Base-by-base conservation (phyloP, 2,329 filamentous ascomycete genomes). In the Calonectria honghensis region DNA sequence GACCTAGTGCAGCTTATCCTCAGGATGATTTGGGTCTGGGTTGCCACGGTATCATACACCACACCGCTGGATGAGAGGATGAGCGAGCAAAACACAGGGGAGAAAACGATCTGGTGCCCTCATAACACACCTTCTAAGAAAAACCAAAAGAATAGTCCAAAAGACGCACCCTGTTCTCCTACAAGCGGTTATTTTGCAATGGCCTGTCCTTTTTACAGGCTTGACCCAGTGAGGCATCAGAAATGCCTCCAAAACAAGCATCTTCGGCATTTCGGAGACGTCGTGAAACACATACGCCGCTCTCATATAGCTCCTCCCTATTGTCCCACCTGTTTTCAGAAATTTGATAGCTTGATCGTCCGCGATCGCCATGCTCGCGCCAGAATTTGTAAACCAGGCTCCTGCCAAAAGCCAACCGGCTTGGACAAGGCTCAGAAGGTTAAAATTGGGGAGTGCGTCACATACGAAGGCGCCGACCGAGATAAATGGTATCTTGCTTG, bases 401-500 rank as follows among this genome's bases (percentile, higher is more conserved):
- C 54, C 7, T 39, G n/a, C 4, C 20, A 4, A 35, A 59, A 27
- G 11, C 54, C 54, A 3, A 1, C 6, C 4, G 54, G 54, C n/a
- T 16, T 59, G 32, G 27, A n/a, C 11, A 59, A 3, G 3, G 54
- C 54, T 27, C 54, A 59, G 32, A 37, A 24, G 20, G 29, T 27
- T 11, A 27, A 39, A 14, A 13, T 59, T 16, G 54, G 39, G 4
- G 5, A 59, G 5, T 59, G 20, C 6, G 5, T 10, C 11, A 27
- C 11, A 2, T n/a, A 27, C 7, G 5, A 4, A 5, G 32, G 7
- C 11, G 39, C 20, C 14, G 63, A 59, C 24, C 24, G 24, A 24
- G 27, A 24, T 3, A 39, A 29, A 11, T 72, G 70, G 70, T 37
- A 41, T 5, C 11, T 32, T 14, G 24, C 61, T 6, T 72, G 63